phyloP scores from a whole-genome alignment of 805 yeast species.

The Candida saitoana region DNA sequence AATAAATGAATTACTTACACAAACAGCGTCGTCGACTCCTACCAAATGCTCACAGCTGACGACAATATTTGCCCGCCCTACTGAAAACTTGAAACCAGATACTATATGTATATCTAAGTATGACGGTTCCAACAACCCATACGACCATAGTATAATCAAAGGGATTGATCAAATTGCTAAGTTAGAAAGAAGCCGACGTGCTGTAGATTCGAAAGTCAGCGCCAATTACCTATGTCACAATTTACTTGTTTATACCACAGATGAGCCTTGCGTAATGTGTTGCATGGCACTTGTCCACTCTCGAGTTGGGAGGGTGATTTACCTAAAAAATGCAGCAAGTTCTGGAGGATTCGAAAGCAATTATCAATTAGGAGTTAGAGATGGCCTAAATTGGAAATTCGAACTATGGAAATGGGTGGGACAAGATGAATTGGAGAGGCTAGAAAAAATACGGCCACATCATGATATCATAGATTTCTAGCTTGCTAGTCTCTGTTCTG shows the following conservation, averaged over 20 bases:
- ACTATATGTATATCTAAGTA: constrained; percentile 1
- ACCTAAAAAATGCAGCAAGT: constrained; percentile 40
- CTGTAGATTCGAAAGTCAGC: not conserved
- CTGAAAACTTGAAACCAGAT: constrained; percentile 2
- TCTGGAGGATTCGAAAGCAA: constrained; percentile 56
- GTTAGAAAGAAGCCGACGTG: constrained; percentile 42
- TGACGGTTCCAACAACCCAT: constrained; percentile 36
- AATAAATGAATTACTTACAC: constrained; percentile 13
- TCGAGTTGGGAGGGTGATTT: constrained; percentile 66
- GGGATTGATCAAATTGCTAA: constrained; percentile 65
- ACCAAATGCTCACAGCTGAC: constrained; percentile 2
- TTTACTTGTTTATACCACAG: constrained; percentile 78
- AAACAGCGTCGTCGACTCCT: not conserved
- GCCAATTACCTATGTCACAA: constrained; percentile 66
- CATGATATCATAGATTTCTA: not conserved
- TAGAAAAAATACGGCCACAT: not conserved
- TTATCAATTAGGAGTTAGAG: constrained; percentile 71
- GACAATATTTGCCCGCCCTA: constrained; percentile 6
- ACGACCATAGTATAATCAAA: constrained; percentile 71
- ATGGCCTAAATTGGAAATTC: constrained; percentile 79
- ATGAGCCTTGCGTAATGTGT: constrained; percentile 97
- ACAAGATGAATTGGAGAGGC: constrained; percentile 16
- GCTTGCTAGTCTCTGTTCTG: not conserved
- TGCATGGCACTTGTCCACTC: constrained; percentile 95
- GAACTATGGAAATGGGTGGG: constrained; percentile 76